These are phyloP conservation scores for Torulaspora globosa DNA, from an alignment of 1,139 yeast species.

Conservation along the genomic window DNA sequence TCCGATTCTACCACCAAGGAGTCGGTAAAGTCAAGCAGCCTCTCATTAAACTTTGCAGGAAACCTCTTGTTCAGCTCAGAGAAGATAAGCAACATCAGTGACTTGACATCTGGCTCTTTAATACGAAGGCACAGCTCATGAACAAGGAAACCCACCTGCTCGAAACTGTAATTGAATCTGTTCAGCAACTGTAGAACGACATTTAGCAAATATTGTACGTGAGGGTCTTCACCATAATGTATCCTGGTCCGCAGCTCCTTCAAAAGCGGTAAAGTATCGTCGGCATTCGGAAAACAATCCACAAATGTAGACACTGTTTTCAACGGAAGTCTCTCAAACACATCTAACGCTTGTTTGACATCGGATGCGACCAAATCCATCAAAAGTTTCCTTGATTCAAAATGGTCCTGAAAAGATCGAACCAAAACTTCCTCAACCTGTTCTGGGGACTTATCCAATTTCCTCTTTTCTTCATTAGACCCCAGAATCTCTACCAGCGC, in stretches of 20 bases:
- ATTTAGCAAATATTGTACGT: constrained; percentile 22
- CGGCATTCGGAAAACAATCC: constrained; percentile 22
- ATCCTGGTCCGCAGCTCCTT: constrained; percentile 23
- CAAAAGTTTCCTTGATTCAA: constrained; percentile 23
- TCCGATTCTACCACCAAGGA: constrained; percentile 31
- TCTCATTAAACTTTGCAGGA: constrained; percentile 19
- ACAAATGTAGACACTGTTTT: constrained; percentile 25
- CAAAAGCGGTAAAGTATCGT: constrained; percentile 21
- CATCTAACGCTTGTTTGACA: constrained; percentile 19
- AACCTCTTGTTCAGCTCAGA: constrained; percentile 20
- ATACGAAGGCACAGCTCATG: constrained; percentile 25
- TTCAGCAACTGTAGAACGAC: constrained; percentile 24
- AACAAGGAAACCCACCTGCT: constrained; percentile 24
- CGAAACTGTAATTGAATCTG: constrained; percentile 24
- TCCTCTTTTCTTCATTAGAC: constrained; percentile 3
- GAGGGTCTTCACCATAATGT: constrained; percentile 22
- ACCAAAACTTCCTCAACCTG: constrained; percentile 25
- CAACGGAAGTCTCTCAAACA: constrained; percentile 22
- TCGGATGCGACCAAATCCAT: constrained; percentile 16
- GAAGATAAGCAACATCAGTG: constrained; percentile 27
- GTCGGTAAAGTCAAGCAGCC: constrained; percentile 23
- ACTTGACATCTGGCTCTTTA: constrained; percentile 21
- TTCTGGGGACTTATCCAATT: constrained; percentile 4
- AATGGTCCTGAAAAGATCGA: constrained; percentile 32
- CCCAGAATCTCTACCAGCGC: constrained; percentile 19